phyloP scores from a whole-genome alignment of 495 filamentous ascomycete species.

The Jackrogersella multiformis region DNA sequence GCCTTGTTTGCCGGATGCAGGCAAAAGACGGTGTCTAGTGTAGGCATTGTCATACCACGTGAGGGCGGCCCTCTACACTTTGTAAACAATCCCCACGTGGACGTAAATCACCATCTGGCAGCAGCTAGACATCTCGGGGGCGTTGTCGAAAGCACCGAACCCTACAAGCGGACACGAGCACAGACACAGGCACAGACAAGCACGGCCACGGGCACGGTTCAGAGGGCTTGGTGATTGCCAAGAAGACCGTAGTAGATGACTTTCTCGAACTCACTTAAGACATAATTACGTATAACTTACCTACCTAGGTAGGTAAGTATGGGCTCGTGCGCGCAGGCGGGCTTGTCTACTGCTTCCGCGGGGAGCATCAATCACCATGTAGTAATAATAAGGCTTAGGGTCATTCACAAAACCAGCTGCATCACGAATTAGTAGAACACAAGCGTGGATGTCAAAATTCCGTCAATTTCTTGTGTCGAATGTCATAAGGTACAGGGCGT shows the following conservation, averaged over 20 bases:
- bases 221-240: not conserved
- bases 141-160: not conserved
- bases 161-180: too few species aligned
- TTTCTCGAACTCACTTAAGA: not conserved
- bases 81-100: not conserved
- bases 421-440: not conserved
- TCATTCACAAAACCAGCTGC: not conserved
- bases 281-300: not conserved
- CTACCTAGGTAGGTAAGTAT: too few species aligned
- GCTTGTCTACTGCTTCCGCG: not conserved
- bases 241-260: not conserved
- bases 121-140: not conserved
- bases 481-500: not conserved
- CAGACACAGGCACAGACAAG: too few species aligned
- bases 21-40: too few species aligned
- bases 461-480: not conserved
- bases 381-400: not conserved
- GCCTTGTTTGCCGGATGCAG: not conserved
- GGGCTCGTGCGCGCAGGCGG: not conserved
- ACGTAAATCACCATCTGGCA: not conserved
- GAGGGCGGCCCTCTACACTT: not conserved
- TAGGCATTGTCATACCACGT: not conserved
- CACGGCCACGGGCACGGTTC: not conserved
- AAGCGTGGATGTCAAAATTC: not conserved
- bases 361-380: not conserved